phyloP scores from a whole-genome alignment of 1,284 basidiomycete species.

The Grifola frondosa region DNA sequence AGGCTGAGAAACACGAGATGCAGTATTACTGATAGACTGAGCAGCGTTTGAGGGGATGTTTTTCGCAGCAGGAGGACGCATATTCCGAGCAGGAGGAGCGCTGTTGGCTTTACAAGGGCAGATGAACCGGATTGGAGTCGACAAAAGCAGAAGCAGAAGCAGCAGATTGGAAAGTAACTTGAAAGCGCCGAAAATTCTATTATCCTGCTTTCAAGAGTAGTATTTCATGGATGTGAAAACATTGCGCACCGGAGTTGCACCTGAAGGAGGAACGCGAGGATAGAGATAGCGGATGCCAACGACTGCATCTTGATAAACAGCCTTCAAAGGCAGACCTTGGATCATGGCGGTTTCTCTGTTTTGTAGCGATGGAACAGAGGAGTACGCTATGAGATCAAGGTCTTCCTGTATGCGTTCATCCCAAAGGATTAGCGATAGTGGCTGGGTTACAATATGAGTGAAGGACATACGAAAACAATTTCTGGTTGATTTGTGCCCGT shows the following conservation, averaged over 20 bases:
- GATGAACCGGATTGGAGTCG: slow-evolving; percentile 56
- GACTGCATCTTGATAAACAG: slow-evolving; percentile 67
- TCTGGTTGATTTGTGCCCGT: slow-evolving; percentile 47
- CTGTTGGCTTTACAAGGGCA: slow-evolving; percentile 61
- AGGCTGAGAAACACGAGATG: too few species aligned
- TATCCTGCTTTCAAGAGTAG: too few species aligned
- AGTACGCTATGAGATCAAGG: slow-evolving; percentile 66
- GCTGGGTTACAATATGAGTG: too few species aligned
- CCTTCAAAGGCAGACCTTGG: slow-evolving; percentile 68
- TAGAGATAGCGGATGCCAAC: slow-evolving; percentile 74
- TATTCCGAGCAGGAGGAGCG: slow-evolving; percentile 8
- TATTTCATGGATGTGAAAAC: background rate
- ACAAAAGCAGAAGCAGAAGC: slow-evolving; percentile 54
- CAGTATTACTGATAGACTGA: background rate
- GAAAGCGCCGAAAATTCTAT: slow-evolving; percentile 69
- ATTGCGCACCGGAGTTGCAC: slow-evolving; percentile 40
- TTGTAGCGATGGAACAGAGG: slow-evolving; percentile 39
- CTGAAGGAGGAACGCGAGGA: slow-evolving; percentile 39
- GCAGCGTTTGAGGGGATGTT: background rate
- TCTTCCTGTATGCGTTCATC: slow-evolving; percentile 54
- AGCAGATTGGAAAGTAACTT: slow-evolving; percentile 61
- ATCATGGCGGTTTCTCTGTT: slow-evolving; percentile 18
- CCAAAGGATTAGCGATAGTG: background rate
- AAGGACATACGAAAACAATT: slow-evolving; percentile 60
- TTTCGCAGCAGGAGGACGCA: background rate